phyloP scores from a whole-genome alignment of 2,329 filamentous ascomycete species.

The Zasmidium citrigriseum region DNA sequence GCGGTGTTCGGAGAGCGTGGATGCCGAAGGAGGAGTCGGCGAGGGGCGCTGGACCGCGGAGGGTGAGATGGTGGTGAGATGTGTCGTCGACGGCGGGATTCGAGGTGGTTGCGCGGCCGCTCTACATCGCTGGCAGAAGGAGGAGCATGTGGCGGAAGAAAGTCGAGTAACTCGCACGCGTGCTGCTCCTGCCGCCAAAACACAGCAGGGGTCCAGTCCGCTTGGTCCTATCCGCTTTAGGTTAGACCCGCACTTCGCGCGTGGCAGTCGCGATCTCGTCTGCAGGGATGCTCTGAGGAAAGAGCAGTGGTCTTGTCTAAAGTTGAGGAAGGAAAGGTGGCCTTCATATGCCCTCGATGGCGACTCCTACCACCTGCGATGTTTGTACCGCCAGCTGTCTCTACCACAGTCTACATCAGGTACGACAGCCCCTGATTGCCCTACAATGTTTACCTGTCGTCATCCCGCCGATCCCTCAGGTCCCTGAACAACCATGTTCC shows the following conservation, averaged over 20 bases:
- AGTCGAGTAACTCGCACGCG: background rate
- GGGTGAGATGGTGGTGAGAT: background rate
- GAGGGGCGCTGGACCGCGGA: background rate
- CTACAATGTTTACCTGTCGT: background rate
- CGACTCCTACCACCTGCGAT: too few species aligned
- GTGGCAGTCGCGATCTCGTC: too few species aligned
- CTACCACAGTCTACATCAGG: background rate
- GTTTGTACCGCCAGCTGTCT: background rate
- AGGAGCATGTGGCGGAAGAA: background rate
- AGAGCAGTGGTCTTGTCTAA: too few species aligned
- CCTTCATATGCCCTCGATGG: too few species aligned
- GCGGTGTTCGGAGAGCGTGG: slow-evolving; percentile 3
- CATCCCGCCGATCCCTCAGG: background rate
- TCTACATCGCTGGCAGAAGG: background rate
- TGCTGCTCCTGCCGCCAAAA: background rate
- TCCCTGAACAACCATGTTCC: background rate
- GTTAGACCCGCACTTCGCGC: too few species aligned
- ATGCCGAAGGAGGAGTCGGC: background rate
- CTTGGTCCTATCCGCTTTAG: too few species aligned
- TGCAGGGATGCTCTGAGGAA: too few species aligned
- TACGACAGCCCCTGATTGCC: background rate
- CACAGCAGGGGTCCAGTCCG: too few species aligned
- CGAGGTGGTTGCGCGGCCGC: background rate
- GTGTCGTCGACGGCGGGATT: background rate
- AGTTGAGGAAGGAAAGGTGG: too few species aligned